phyloP scores from a whole-genome alignment of 2,329 filamentous ascomycete genomes.

The Botrytis pseudocinerea region DNA sequence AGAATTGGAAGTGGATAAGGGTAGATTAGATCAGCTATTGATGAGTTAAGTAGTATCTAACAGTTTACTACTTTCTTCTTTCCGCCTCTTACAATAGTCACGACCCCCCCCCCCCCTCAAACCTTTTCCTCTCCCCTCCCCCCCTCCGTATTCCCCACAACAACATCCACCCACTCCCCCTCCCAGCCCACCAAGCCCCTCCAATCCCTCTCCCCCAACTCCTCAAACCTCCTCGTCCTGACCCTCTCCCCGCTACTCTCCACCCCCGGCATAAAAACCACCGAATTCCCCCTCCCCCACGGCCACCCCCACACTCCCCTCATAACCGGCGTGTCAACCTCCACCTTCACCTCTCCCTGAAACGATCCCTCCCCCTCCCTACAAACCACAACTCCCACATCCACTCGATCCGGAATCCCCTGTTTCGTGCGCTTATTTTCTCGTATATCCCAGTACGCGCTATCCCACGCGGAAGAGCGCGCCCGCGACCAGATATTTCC shows the following conservation, averaged over 20 bases:
- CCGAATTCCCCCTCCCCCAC: conserved; percentile 28
- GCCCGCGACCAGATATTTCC: conserved; percentile 29
- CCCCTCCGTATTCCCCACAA: not conserved
- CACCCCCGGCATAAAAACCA: conserved; percentile 26
- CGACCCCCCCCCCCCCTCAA: not conserved
- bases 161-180: conserved; percentile 27
- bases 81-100: too few species aligned
- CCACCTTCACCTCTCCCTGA: conserved; percentile 27
- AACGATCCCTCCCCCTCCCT: conserved; percentile 19
- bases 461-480: conserved; percentile 21
- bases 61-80: too few species aligned
- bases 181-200: conserved; percentile 25
- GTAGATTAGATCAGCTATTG: too few species aligned
- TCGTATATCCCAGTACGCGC: conserved; percentile 29
- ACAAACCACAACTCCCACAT: conserved; percentile 26
- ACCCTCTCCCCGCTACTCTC: conserved; percentile 30
- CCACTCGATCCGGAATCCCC: conserved; percentile 30
- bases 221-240: conserved; percentile 28
- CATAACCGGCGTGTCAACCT: conserved; percentile 29
- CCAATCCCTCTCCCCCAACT: conserved; percentile 30
- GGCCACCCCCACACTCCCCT: conserved; percentile 27
- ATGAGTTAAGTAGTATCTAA: too few species aligned
- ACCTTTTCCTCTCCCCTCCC: not conserved
- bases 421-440: conserved; percentile 28
- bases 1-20: too few species aligned